A percentile compares a stretch with the other conserved stretches of the same genome.
Conservation (phyloP, 176 grass and related monocot species). For the Panicum miliaceum region DNA sequence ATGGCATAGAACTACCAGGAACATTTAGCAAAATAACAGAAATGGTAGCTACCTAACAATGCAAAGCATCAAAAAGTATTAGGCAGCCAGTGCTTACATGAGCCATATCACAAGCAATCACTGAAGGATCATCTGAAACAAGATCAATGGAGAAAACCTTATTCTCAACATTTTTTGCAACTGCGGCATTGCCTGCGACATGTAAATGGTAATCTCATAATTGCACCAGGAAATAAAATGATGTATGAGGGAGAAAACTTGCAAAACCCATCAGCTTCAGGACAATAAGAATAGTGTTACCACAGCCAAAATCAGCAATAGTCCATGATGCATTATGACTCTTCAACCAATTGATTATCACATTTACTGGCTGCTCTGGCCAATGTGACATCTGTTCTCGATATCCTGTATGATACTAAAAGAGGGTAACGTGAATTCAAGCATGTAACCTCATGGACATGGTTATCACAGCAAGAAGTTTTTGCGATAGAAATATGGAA, state of each 20-base stretch:
- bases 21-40: neutral
- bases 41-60: neutral
- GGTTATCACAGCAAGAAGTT: neutral
- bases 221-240: constrained; percentile 26
- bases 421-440: constrained; percentile 39
- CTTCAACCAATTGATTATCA: constrained; percentile 88
- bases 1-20: neutral
- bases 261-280: neutral
- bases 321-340: constrained; percentile 65
- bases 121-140: constrained; percentile 83
- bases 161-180: constrained; percentile 93
- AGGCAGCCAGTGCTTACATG: constrained; percentile 63
- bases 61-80: constrained; percentile 11
- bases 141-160: constrained; percentile 98
- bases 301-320: constrained; percentile 98
- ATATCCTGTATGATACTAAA: constrained; percentile 99
- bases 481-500: constrained; percentile 12
- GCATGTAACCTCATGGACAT: neutral
- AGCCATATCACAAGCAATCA: constrained; percentile 98
- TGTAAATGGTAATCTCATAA: constrained; percentile 23
- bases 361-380: constrained; percentile 89
- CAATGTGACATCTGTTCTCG: constrained; percentile 90
- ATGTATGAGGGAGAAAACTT: neutral
- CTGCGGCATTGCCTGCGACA: constrained; percentile 65
- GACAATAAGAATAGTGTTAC: constrained; percentile 48